Evolutionary conservation across 2,329 filamentous ascomycete species (phyloP), one percentile per base, ranked within the genome.

Genomic region (Fusarium siculi): DNA sequence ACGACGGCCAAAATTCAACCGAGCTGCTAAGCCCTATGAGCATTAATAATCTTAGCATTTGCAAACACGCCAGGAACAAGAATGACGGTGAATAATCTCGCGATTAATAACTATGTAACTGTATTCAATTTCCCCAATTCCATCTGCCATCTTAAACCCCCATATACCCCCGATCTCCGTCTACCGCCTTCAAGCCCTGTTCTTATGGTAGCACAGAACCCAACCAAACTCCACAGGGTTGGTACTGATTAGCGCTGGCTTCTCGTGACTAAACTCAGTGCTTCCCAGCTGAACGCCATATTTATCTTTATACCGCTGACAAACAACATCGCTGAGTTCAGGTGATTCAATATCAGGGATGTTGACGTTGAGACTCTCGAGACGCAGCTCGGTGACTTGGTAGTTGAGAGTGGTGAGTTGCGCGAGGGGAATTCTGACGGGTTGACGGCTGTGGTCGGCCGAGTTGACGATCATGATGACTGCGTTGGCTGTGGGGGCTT

Each of bases 201-300:
- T n/a, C 59, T 62, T 46, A 30, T 46, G 70, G 4, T 73, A 73
- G 2, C 70, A 73, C 47, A 73, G 21, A 10, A 73, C 66, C 52
- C 56, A 73, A 2, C 70, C 70, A 56, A 67, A 67, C 7, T 71
- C 70, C 25, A 73, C 70, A 9, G 70, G 70, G 15, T 73, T 73
- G n/a, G 70, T 73, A n/a, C 56, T 67, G 5, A 73, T 44, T 6
- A 66, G 49, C 14, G 70, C 70, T 21, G 70, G 66, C 4, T 74
- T 71, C 5, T 32, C 61, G 18, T 73, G 39, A 0, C 34, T 55
- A 15, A 73, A 73, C 47, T 73, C 70, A 4, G 57, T 6, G 10
- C 70, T 73, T 1, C 70, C 70, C 19, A 70, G 56, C 39, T 71
- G 70, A 5, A 73, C 46, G 12, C 70, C 70, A n/a, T 71, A 71